Percentiles rank a stretch among this genome's conserved stretches.
Evolutionary conservation across 306 rosid species (phyloP).

Genomic region (Oxytropis ochrocephala): DNA sequence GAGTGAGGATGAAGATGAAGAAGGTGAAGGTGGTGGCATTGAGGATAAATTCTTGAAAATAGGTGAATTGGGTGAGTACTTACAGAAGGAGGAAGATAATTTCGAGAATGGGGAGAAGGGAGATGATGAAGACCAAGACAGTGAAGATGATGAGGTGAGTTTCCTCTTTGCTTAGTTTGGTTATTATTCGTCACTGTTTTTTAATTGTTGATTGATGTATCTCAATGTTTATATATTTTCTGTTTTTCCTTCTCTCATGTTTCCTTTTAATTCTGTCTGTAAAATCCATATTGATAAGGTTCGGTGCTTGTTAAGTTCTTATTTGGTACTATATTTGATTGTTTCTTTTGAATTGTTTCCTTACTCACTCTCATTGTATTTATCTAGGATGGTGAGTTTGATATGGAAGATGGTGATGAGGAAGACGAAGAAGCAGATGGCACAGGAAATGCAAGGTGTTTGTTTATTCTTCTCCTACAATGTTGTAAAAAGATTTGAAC

Average conservation of each 20-base stretch:
- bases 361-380: conserved; percentile 12
- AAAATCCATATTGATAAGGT: not conserved
- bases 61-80: conserved; percentile 57
- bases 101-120: conserved; percentile 39
- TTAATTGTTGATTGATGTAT: not conserved
- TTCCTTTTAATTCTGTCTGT: not conserved
- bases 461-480: not conserved
- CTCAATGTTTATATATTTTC: not conserved
- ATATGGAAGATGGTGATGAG: conserved; percentile 36
- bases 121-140: conserved; percentile 23
- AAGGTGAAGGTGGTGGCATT: conserved; percentile 40
- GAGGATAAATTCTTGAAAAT: conserved; percentile 72
- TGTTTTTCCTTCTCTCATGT: not conserved
- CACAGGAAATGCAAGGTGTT: conserved; percentile 52
- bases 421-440: conserved; percentile 44
- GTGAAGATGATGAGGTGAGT: conserved; percentile 47
- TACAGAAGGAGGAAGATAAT: conserved; percentile 60
- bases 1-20: conserved; percentile 1
- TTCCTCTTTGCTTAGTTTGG: not conserved
- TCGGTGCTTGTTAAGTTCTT: not conserved
- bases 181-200: not conserved
- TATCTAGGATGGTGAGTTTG: conserved; percentile 52
- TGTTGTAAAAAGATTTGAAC: not conserved
- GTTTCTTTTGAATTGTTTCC: not conserved
- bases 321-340: not conserved